phyloP scores from a whole-genome alignment of 768 basidiomycete genomes.

The Brasilioporus rufonigricans region DNA sequence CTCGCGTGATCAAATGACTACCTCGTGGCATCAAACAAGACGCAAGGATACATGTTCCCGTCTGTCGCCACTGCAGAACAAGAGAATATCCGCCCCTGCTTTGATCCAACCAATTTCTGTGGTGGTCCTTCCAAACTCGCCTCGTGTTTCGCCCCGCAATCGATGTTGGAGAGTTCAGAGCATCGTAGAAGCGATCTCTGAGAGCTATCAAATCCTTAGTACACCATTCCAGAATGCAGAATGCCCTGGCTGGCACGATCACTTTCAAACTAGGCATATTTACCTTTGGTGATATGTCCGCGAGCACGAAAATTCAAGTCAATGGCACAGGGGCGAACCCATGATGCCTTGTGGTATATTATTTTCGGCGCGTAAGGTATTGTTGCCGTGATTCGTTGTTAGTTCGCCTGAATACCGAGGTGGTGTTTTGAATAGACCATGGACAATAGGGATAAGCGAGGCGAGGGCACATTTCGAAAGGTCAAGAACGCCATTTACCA shows the following conservation, averaged over 20 bases:
- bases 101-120: not conserved
- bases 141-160: not conserved
- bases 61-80: not conserved
- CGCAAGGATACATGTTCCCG: not conserved
- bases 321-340: not conserved
- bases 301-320: not conserved
- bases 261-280: not conserved
- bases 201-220: not conserved
- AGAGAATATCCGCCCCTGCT: not conserved
- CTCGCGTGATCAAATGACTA: not conserved
- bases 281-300: not conserved
- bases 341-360: not conserved
- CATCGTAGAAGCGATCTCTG: not conserved
- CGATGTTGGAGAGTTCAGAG: not conserved
- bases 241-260: not conserved
- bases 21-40: not conserved
- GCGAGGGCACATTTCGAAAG: no score
- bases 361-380: not conserved
- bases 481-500: not conserved
- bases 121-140: not conserved
- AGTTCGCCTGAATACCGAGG: no score
- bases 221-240: not conserved
- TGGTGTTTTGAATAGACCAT: no score
- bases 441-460: no score
- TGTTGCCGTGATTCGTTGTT: no score